Percentiles rank a stretch among this genome's conserved stretches.
These are phyloP conservation scores for Myochromella boudieri DNA, from an alignment of 768 basidiomycete species.

Conservation along the genomic window DNA sequence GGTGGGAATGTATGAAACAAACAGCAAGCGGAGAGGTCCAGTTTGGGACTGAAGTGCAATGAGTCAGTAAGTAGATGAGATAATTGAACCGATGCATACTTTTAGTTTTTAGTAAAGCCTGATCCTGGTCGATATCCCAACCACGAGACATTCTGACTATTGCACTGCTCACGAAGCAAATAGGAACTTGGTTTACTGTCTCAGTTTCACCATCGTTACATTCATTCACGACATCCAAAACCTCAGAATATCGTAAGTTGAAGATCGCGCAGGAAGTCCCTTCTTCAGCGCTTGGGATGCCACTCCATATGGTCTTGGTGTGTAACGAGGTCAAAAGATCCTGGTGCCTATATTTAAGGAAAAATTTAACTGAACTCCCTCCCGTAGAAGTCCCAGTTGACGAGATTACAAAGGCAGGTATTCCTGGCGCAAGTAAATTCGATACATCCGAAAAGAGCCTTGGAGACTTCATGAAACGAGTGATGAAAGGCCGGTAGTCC, in stretches of 20 bases:
- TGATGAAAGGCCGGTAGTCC: constrained; percentile 8
- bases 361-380: constrained; percentile 11
- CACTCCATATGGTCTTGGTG: not conserved
- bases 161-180: constrained; percentile 8
- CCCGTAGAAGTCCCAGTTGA: constrained; percentile 18
- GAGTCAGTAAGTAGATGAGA: not conserved
- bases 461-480: constrained; percentile 8
- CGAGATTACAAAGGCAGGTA: constrained; percentile 17
- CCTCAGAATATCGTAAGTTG: constrained; percentile 3
- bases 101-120: constrained; percentile 1
- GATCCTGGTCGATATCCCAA: constrained; percentile 6
- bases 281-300: not conserved
- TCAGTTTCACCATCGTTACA: not conserved
- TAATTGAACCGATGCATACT: not conserved
- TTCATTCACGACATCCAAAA: constrained; percentile 4
- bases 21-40: constrained; percentile 6
- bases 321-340: too few relatives aligned
- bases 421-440: constrained; percentile 16
- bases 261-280: constrained; percentile 4
- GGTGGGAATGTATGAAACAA: constrained; percentile 7
- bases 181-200: constrained; percentile 3
- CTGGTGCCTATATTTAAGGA: constrained; percentile 17
- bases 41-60: not conserved
- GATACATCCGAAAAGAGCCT: constrained; percentile 3
- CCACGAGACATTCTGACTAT: constrained; percentile 1